These are phyloP conservation scores for Ustilago trichophora DNA, from an alignment of 1,284 basidiomycete genomes.

Conservation along the genomic window DNA sequence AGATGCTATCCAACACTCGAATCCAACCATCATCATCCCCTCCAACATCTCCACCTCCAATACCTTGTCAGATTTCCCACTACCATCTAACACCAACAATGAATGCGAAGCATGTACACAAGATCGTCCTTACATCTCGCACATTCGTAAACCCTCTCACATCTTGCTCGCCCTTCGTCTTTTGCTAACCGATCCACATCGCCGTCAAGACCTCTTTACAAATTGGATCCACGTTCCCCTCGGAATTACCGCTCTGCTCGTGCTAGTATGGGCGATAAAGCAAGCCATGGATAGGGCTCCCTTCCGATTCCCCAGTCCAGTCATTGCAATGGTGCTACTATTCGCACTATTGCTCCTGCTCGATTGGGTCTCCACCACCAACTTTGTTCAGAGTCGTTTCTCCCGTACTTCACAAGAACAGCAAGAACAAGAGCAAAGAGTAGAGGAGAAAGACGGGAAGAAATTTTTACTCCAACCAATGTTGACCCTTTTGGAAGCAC, in stretches of 20 bases:
- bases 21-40: too few species aligned
- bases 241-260: conserved; percentile 41
- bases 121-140: too few species aligned
- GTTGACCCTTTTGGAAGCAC: conserved; percentile 45
- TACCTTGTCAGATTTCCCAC: too few species aligned
- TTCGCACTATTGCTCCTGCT: conserved; percentile 44
- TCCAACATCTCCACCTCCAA: too few species aligned
- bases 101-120: too few species aligned
- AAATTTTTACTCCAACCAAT: conserved; percentile 16
- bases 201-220: conserved; percentile 34
- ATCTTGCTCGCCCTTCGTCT: conserved; percentile 17
- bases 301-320: conserved; percentile 53
- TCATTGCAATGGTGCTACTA: conserved; percentile 50
- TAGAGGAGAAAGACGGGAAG: too few species aligned
- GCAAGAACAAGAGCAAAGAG: too few species aligned
- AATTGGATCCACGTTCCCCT: conserved; percentile 57
- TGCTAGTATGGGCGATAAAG: conserved; percentile 47
- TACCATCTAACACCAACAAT: too few species aligned
- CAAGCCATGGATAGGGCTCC: conserved; percentile 49
- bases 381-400: background rate
- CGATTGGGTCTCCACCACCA: conserved; percentile 37
- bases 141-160: too few species aligned
- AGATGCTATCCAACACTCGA: too few species aligned
- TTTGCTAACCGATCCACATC: conserved; percentile 22
- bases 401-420: background rate